These are phyloP conservation scores for Trichocladium uniseriatum DNA, from an alignment of 495 filamentous ascomycete genomes.

Conservation along the genomic window DNA sequence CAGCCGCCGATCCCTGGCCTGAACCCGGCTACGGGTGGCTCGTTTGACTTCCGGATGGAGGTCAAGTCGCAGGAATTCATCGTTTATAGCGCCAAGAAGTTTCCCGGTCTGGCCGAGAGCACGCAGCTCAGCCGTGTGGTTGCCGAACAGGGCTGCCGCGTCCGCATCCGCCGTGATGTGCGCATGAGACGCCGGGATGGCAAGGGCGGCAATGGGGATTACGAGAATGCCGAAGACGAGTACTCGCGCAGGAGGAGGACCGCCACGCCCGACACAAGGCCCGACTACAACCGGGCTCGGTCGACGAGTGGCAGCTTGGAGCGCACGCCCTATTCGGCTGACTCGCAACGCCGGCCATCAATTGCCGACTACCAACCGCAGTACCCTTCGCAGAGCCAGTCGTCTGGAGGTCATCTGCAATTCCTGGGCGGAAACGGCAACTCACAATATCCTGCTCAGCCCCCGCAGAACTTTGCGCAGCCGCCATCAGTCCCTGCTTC, in stretches of 20 bases:
- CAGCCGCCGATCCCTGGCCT: constrained; percentile 3
- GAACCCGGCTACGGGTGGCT: constrained; percentile 21
- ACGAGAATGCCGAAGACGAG: constrained; percentile 61
- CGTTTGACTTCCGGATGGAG: constrained; percentile 54
- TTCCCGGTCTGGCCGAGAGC: constrained; percentile 87
- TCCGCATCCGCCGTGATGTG: constrained; percentile 92
- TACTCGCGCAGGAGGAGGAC: constrained; percentile 49
- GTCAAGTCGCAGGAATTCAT: constrained; percentile 80
- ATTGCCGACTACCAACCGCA: constrained; percentile 42
- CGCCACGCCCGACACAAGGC: constrained; percentile 52
- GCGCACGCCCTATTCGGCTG: constrained; percentile 34
- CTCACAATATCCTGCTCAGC: constrained; percentile 22
- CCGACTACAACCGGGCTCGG: constrained; percentile 55
- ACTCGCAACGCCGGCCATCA: constrained; percentile 47
- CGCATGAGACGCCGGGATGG: constrained; percentile 85
- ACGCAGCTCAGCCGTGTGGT: constrained; percentile 82
- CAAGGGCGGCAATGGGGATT: constrained; percentile 60
- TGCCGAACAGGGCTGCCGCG: constrained; percentile 94
- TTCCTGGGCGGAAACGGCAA: constrained; percentile 24
- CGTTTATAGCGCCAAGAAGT: constrained; percentile 97
- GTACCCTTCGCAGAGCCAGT: constrained; percentile 30
- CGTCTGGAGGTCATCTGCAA: constrained; percentile 28
- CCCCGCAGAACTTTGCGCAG: constrained; percentile 40
- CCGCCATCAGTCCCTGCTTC: constrained; percentile 39
- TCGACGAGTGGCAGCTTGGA: constrained; percentile 67